Percentiles rank a stretch among this genome's conserved stretches.
Conservation (phyloP, 257 asterid species). For the Pogostemon cablin region DNA sequence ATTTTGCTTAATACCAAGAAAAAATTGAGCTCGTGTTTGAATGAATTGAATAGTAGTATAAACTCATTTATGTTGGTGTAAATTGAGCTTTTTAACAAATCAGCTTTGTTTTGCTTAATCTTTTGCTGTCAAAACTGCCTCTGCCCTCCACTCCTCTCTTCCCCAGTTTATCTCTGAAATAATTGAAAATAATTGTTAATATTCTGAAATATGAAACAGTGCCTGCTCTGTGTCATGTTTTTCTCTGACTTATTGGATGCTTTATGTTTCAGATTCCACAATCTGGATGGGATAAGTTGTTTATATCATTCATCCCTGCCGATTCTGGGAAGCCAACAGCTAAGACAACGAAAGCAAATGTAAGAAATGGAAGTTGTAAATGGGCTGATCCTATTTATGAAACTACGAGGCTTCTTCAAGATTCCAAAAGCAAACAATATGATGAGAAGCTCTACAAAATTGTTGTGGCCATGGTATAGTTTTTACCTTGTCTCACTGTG, state of each 20-base stretch:
- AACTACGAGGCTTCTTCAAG: constrained; percentile 95
- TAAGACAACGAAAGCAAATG: constrained; percentile 93
- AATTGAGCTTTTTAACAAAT: no score
- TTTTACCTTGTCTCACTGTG: constrained; percentile 25
- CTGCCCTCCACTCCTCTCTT: no score
- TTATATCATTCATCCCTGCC: constrained; percentile 73
- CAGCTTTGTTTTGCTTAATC: no score
- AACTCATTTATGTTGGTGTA: no score
- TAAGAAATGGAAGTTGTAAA: constrained; percentile 92
- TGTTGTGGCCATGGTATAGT: constrained; percentile 87
- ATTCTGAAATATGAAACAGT: no score
- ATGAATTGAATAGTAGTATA: no score
- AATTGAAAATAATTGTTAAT: no score
- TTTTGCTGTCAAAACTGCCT: no score
- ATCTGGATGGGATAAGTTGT: constrained; percentile 95
- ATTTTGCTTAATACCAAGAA: background rate
- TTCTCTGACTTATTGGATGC: no score
- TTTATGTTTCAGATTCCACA: constrained; percentile 77
- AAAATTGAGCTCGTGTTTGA: no score
- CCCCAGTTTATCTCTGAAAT: no score
- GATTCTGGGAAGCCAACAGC: constrained; percentile 88
- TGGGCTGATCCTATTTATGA: constrained; percentile 99
- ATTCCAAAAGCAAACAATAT: constrained; percentile 74
- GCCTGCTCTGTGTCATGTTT: no score
- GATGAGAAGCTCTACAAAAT: constrained; percentile 95